Evolutionary conservation across 371 early-diverging fungal genomes (phyloP).

Genomic region (Actinomucor elegans): DNA sequence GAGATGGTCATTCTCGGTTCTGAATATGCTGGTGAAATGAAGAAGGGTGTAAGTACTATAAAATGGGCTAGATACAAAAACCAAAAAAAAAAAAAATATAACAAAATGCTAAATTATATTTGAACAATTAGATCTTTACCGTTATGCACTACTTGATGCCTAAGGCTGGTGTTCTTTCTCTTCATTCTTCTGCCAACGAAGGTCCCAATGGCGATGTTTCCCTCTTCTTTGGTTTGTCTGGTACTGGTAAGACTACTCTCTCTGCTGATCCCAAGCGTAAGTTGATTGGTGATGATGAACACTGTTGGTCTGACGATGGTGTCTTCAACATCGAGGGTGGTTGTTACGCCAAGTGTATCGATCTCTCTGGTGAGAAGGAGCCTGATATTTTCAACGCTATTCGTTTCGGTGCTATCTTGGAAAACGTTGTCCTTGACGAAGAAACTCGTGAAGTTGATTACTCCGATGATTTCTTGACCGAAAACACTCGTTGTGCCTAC

Average conservation of each 20-base stretch:
- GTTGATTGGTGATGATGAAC: conserved; percentile 98
- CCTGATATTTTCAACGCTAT: conserved; percentile 98
- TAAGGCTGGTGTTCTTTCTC: conserved; percentile 93
- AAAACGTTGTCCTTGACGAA: conserved; percentile 91
- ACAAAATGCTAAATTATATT: not conserved
- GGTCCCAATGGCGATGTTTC: conserved; percentile 91
- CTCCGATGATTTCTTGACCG: conserved; percentile 80
- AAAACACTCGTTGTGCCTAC: conserved; percentile 98
- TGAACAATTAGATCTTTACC: conserved; percentile 71
- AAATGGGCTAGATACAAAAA: too few species aligned
- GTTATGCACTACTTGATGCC: conserved; percentile 99
- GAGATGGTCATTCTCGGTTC: conserved; percentile 94
- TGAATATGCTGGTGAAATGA: conserved; percentile 99
- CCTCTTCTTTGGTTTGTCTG: conserved; percentile 97
- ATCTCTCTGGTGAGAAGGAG: conserved; percentile 93
- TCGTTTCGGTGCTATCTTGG: conserved; percentile 91
- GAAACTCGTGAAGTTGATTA: conserved; percentile 88
- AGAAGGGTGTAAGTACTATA: conserved; percentile 84
- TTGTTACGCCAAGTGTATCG: conserved; percentile 97
- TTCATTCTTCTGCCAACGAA: conserved; percentile 97
- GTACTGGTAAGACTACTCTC: conserved; percentile 98
- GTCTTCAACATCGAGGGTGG: conserved; percentile 99
- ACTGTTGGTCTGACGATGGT: conserved; percentile 96
- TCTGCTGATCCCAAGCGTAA: conserved; percentile 92
- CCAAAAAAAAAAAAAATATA: not conserved